Percentiles rank a stretch among this genome's conserved stretches.
phyloP scores from a whole-genome alignment of 331 rosid species.

The Arachis monticola region DNA sequence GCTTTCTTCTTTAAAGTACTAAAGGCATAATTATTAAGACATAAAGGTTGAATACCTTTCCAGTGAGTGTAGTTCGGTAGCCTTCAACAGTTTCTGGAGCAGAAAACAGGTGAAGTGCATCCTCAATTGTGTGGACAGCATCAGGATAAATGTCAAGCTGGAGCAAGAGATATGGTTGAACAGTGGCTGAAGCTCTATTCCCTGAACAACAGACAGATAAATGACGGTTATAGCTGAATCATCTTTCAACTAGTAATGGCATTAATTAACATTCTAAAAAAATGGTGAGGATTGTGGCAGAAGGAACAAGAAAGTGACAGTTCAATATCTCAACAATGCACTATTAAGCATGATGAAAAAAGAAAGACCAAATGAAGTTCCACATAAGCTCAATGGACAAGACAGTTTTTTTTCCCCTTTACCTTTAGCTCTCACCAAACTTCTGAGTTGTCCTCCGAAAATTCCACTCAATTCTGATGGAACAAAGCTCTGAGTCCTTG shows the following conservation, averaged over 20 bases:
- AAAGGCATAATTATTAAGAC: background rate
- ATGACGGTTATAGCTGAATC: background rate
- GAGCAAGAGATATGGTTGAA: slow-evolving; percentile 82
- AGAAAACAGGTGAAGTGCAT: slow-evolving; percentile 85
- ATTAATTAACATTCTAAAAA: too few relatives aligned
- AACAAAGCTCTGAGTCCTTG: slow-evolving; percentile 86
- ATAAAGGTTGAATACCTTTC: slow-evolving; percentile 61
- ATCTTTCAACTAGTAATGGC: background rate
- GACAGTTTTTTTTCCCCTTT: slow-evolving; percentile 49
- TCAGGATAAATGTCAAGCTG: slow-evolving; percentile 92
- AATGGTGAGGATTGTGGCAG: background rate
- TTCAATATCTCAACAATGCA: slow-evolving; percentile 1
- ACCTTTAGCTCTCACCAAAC: slow-evolving; percentile 90
- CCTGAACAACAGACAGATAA: slow-evolving; percentile 51
- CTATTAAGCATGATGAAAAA: slow-evolving; percentile 6
- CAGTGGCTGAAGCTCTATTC: slow-evolving; percentile 74
- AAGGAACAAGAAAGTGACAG: background rate
- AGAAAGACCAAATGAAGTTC: slow-evolving; percentile 4
- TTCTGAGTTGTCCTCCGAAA: slow-evolving; percentile 85
- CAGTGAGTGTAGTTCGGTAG: slow-evolving; percentile 72
- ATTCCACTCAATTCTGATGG: slow-evolving; percentile 83
- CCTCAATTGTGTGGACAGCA: slow-evolving; percentile 74
- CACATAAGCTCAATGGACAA: background rate
- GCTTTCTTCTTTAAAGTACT: background rate
- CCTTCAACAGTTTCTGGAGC: slow-evolving; percentile 93